Base-by-base conservation (phyloP, 352 stramenopile genomes). In the Blastocystis sp. region DNA sequence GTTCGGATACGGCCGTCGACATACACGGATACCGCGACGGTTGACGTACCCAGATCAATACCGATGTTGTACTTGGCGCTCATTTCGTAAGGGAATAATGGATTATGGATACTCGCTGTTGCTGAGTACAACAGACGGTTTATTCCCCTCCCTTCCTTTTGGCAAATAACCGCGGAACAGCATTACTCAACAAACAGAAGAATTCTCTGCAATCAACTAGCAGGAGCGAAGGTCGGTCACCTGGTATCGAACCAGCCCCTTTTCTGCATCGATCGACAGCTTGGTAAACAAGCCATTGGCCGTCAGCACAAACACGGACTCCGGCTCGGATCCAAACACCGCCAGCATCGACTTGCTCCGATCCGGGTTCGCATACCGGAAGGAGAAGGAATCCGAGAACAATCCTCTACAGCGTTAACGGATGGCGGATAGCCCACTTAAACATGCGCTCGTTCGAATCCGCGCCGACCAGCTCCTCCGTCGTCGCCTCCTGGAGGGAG, bases 11-110 rank as follows among this genome's bases (percentile, higher is more conserved):
- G 14, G 40, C 89, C 89, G 69, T 91, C 74, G 10, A 89, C 88
- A 65, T 94, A 90, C 57, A 93, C 91, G 21, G 93, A 90, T 10
- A 94, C 90, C 17, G 92, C 91, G 38, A 91, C 94, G 89, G 94
- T 93, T 0, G 93, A 95, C n/a, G 93, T 95, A 69, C 93, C 93
- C 42, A 95, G 88, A 90, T 94, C 92, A 71, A 94, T 93, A 10
- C 92, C 92, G 1, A 94, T 81, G 38, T 81, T 81, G 71, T 66
- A 81, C 42, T 6, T 42, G 7, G 65, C 38, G 43, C 52, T 43
- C 43, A 59, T 81, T 77, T 77, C n/a, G 3, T 61, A 77, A 61
- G 11, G 21, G 7, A 42, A 34, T 7, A 10, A 68, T 21, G 62
- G 19, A 42, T 11, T 7, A 42, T n/a, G 59, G 17, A 63, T 63